Conservation (phyloP, 2,329 filamentous ascomycete genomes). For the Beauveria scarabaeidicola region DNA sequence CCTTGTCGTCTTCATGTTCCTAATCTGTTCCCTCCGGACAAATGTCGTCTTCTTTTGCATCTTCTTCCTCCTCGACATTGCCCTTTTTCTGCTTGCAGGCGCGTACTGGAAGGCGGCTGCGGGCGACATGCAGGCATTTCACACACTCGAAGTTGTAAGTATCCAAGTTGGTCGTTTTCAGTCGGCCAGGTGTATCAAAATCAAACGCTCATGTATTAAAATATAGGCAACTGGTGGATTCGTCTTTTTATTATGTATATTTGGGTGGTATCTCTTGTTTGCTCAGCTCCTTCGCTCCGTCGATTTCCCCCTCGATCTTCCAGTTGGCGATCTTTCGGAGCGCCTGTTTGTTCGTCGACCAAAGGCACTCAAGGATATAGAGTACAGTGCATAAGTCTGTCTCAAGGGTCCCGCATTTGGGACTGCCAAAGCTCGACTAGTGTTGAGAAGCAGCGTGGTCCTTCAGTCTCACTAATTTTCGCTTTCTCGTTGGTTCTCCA, state of each 20-base stretch:
- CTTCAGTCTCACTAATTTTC: too few species aligned
- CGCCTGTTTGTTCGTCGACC: not conserved
- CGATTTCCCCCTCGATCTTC: slow-evolving; percentile 2
- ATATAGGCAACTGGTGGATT: not conserved
- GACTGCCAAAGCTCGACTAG: not conserved
- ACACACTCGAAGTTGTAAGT: not conserved
- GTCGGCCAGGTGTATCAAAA: not conserved
- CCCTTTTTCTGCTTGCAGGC: slow-evolving; percentile 48
- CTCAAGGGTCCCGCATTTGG: too few species aligned
- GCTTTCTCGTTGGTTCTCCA: too few species aligned
- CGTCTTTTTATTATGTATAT: slow-evolving; percentile 8
- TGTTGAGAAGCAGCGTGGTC: not conserved
- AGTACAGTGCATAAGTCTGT: not conserved
- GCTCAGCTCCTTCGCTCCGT: slow-evolving; percentile 4
- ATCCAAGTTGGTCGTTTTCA: not conserved
- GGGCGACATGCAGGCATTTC: not conserved
- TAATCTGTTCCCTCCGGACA: slow-evolving; percentile 58
- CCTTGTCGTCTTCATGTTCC: slow-evolving; percentile 51
- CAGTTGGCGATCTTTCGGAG: not conserved
- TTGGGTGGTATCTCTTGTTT: slow-evolving; percentile 8
- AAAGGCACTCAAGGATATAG: not conserved
- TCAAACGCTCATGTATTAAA: not conserved
- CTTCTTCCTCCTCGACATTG: slow-evolving; percentile 48
- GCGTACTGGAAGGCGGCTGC: slow-evolving; percentile 39
- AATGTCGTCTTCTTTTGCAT: slow-evolving; percentile 59